Conservation (phyloP, 345 rosid species). For the Citrus sp. region DNA sequence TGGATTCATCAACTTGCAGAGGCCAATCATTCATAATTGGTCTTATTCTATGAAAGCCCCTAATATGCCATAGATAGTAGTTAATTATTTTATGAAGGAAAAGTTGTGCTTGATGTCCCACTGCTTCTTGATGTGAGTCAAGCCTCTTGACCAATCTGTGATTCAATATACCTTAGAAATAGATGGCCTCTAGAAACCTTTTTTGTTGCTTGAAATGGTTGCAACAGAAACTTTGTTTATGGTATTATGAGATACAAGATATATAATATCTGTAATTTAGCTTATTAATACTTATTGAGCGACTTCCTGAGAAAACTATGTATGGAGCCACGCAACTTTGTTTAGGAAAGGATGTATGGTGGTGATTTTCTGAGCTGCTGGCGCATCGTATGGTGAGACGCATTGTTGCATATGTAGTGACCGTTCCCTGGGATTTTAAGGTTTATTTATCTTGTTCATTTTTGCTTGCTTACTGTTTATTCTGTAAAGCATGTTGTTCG, state of each 20-base stretch:
- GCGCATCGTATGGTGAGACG: not conserved
- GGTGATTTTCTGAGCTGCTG: not conserved
- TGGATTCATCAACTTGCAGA: not conserved
- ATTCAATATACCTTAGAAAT: not conserved
- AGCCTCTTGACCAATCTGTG: not conserved
- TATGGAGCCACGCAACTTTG: not conserved
- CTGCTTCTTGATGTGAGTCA: not conserved
- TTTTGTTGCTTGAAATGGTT: not conserved
- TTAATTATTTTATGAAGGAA: not conserved
- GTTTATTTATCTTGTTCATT: not conserved
- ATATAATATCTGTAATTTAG: not conserved
- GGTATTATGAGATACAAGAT: not conserved
- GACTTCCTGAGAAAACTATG: not conserved
- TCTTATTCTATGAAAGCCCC: not conserved
- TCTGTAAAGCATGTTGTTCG: not conserved
- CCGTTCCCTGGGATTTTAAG: not conserved
- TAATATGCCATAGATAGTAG: not conserved
- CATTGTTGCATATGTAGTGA: not conserved
- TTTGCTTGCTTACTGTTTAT: not conserved
- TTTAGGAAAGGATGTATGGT: not conserved
- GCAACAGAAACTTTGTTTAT: not conserved
- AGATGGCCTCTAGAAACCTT: not conserved
- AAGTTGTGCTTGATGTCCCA: not conserved
- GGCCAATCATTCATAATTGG: not conserved
- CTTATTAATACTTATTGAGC: not conserved